Base-by-base conservation (phyloP, 2,329 filamentous ascomycete genomes). In the Fusarium pseudonygamai region DNA sequence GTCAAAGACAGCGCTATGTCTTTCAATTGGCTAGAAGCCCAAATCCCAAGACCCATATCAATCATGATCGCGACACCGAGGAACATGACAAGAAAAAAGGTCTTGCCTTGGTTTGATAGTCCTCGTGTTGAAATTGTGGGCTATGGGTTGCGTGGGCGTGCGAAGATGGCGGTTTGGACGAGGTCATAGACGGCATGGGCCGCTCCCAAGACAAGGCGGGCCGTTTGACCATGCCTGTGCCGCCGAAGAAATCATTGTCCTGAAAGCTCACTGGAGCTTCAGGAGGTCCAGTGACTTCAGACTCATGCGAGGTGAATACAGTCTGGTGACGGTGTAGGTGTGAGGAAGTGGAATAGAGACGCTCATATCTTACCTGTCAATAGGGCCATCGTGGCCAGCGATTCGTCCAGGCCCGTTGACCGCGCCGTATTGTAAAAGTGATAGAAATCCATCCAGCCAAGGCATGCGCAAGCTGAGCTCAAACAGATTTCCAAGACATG, bases 391-490 rank as follows among this genome's bases (percentile, higher is more conserved):
- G 34, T 92, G 89, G 78, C 89, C 88, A 80, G 93, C 94, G 73
- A 97, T 83, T 83, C 84, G 89, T 78, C 94, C 93, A 73, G 93
- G 93, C 30, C 95, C 94, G 78, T 87, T 86, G 79, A 96, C 83
- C 78, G 91, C 87, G 75, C 90, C 87, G 86, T 93, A 92, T 83
- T 96, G 94, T 75, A 92, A 81, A 82, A 97, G 88, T 64, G 93
- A 93, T 68, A 96, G 81, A 75, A 89, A 85, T 79, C 94, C 94
- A 79, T 87, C 88, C 64, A 97, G 88, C 96, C 96, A 98, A 72
- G 96, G 96, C 94, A 97, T 97, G 82, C 94, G 93, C 74, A 85
- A 82, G 75, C 92, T 87, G 79, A 97, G 83, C 85, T 95, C 91
- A 75, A 95, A 83, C 71, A 97, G 83, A 80, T 90, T 91, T 71